Percentiles rank a stretch among this genome's conserved stretches.
Evolutionary conservation across 257 asterid genomes (phyloP).

Genomic region (Nicotiana obtusifolia): DNA sequence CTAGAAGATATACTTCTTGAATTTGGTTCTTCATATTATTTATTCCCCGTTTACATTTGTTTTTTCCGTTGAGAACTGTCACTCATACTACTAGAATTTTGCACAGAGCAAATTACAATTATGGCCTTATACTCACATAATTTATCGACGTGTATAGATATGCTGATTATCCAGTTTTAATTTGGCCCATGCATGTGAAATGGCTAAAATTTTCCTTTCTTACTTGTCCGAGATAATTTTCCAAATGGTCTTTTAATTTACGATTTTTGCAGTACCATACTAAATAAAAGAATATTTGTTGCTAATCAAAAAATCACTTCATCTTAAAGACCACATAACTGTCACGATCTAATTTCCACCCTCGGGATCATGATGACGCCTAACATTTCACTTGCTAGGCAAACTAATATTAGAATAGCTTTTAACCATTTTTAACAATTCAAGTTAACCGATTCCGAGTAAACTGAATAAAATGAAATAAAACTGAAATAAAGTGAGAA

Average conservation of each 20-base stretch:
- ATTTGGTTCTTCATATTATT: neutral
- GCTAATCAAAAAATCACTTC: neutral
- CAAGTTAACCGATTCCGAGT: too few relatives aligned
- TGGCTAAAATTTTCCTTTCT: neutral
- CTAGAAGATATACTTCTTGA: conserved; percentile 30
- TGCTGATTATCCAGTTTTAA: neutral
- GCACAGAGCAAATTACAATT: neutral
- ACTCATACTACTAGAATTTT: neutral
- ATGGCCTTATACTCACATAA: neutral
- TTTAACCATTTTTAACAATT: too few relatives aligned
- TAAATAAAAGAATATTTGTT: neutral
- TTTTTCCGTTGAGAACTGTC: neutral
- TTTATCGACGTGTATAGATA: neutral
- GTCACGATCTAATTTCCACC: too few relatives aligned
- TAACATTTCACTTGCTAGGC: too few relatives aligned
- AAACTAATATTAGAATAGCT: too few relatives aligned
- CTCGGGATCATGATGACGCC: too few relatives aligned
- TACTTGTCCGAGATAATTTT: neutral
- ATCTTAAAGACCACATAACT: neutral
- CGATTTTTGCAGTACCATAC: neutral
- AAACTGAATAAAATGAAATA: too few relatives aligned
- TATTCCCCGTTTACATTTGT: neutral
- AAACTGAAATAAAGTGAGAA: too few relatives aligned
- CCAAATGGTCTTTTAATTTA: neutral
- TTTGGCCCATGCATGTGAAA: neutral